Evolutionary conservation across 768 basidiomycete genomes (phyloP), one percentile per base, ranked within the genome.

Genomic region (Lactarius pseudohatsudake): DNA sequence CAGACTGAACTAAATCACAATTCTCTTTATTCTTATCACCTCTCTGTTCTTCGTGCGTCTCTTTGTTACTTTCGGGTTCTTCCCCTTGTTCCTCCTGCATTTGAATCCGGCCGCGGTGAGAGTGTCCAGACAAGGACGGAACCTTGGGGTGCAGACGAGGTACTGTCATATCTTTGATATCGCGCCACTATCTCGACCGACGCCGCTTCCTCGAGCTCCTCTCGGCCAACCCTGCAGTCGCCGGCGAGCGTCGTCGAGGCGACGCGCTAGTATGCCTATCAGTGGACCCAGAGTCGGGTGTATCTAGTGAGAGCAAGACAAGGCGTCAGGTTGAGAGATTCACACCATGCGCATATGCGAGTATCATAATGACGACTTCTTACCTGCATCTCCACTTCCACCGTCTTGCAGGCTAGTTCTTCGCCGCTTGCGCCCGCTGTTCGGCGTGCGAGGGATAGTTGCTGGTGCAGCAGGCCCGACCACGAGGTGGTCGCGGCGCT

Each of bases 171-270:
- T 16, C 34, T 40, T 15, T 40, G 16, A 41, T 0, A 53, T 59
- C 50, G 53, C 41, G 7, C 16, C 18, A 16, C n/a, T 47, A n/a
- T 30, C n/a, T 6, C 8, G 40, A 11, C 47, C 57, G 32, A 58
- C 57, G 45, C 20, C 20, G 47, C 50, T 62, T 62, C 30, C 57
- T 66, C 18, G 40, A 26, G 4, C 40, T 11, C 18, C 32, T 18
- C 26, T 41, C 47, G 13, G 36, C 11, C 65, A 30, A 16, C 13
- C n/a, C 50, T 26, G 22, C 22, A 58, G 38, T 36, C 7, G 30
- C 34, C 34, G 50, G 15, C 36, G 36, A 32, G 13, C 10, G 45
- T 34, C n/a, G 57, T 53, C 38, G 36, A 8, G 28, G 38, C 18
- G 4, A 15, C 7, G 30, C 34, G 22, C 60, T 53, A 26, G 50